These are phyloP conservation scores for Teunomyces aglyptinius DNA, from an alignment of 805 yeast genomes.

Conservation along the genomic window DNA sequence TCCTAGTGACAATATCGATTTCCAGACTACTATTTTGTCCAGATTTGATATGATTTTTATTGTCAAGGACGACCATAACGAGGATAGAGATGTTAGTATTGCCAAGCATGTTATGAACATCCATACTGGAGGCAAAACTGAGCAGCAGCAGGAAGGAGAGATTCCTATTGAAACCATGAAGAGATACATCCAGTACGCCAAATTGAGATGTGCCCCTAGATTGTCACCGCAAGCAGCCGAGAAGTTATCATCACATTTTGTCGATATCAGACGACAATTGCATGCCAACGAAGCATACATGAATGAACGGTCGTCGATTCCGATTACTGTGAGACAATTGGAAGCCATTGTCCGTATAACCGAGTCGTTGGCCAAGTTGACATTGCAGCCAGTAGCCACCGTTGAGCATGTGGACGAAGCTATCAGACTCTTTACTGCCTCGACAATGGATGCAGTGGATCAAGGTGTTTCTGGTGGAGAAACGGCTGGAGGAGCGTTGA, in stretches of 20 bases:
- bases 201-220: constrained; percentile 89
- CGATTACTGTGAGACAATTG: constrained; percentile 94
- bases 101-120: constrained; percentile 95
- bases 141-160: constrained; percentile 63
- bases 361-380: constrained; percentile 87
- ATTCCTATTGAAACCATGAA: constrained; percentile 90
- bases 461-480: constrained; percentile 53
- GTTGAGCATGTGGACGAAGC: constrained; percentile 95
- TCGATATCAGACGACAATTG: constrained; percentile 80
- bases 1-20: constrained; percentile 97
- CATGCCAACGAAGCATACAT: constrained; percentile 77
- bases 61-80: constrained; percentile 93
- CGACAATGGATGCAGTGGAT: constrained; percentile 93
- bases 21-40: constrained; percentile 93
- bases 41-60: constrained; percentile 98
- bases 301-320: constrained; percentile 90
- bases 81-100: constrained; percentile 77
- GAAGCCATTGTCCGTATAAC: constrained; percentile 97
- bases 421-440: constrained; percentile 87
- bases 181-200: constrained; percentile 87
- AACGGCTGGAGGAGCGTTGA: constrained; percentile 50
- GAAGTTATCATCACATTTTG: constrained; percentile 86
- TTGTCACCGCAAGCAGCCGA: constrained; percentile 87
- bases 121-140: constrained; percentile 70
- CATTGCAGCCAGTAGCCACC: constrained; percentile 76